Base-by-base conservation (phyloP, 306 rosid species). In the Abrus precatorius region DNA sequence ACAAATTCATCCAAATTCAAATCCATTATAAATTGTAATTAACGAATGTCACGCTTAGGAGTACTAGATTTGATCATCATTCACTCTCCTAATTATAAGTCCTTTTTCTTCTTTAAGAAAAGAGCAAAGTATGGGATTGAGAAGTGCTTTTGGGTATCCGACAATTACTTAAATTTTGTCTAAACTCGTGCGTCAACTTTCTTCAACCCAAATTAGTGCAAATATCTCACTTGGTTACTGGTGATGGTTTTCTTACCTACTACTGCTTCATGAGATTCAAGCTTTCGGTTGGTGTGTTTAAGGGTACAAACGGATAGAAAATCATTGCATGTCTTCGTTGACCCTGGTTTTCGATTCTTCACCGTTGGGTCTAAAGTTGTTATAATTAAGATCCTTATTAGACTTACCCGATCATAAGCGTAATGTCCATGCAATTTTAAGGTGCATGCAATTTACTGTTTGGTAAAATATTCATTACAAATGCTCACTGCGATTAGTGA, bases 141-240 rank as follows among this genome's bases (percentile, higher is more conserved):
- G n/a, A 34, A 79, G 74, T 41, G 77, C 65, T 71, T 83, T 86
- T 76, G 80, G 75, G 53, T 48, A 43, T 77, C 75, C 75, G 56
- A 67, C 89, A 84, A 53, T 69, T 38, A 43, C 61, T 79, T 74
- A 69, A 80, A 72, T 49, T 86, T 65, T 86, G 89, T 84, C 85
- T 64, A 81, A 68, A 77, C 83, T 73, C 74, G 69, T 83, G 89
- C 78, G 27, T 67, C 75, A 56, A 79, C 81, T 84, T 82, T 84
- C 61, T 76, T 81, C 75, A 49, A 40, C 55, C 5, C 72, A 62
- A 82, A 79, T 87, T 81, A 82, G 56, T 67, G 76, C 75, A 73
- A 40, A 20, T 12, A 72, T 57, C 47, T 77, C 9, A 78, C 36
- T 77, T 53, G 78, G 72, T 29, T 57, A 66, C 82, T 38, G 61